Evolutionary conservation across 1,284 basidiomycete genomes (phyloP), one percentile per base, ranked within the genome.

Genomic region (Fomitopsis betulina): DNA sequence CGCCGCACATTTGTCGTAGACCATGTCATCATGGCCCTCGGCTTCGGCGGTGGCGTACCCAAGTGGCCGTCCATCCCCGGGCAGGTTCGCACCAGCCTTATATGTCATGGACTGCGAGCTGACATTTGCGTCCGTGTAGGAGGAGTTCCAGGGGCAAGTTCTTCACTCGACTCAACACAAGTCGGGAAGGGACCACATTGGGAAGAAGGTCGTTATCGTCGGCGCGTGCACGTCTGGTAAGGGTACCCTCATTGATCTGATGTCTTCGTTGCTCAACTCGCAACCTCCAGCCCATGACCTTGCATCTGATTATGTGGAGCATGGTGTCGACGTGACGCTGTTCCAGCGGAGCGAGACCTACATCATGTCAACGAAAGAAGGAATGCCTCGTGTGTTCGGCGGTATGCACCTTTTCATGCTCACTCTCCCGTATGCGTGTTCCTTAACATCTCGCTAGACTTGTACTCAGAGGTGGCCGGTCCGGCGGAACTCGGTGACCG

Each of bases 271-370:
- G 9, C 30, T 51, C 1, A 33, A 12, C 17, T 5, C 49, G 7
- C 8, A 9, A 19, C 5, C 15, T 12, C 45, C 8, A 72, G 75
- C 70, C 0, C 75, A 77, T 61, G 76, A 78, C 62, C 74, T 82
- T 53, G 73, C 73, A 32, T 68, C 74, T 32, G 80, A 82, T 63
- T 76, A 79, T 55, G 73, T 70, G n/a, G 71, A 78, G 32, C 72
- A 80, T 57, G 80, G 78, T 37, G 73, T 77, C 17, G 81, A 82
- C 52, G 78, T 84, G 5, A 86, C 84, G 3, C 82, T 88, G 73
- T 79, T 81, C 60, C 87, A 89, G 70, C 77, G 87, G 27, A 76
- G 76, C 33, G 77, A 82, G 3, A 88, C 84, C 9, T 86, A 84
- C 67, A 72, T 89, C 63, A 84, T 88, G 79, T 77, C 67, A 60